Conservation (phyloP, 805 yeast species). For the Yamadazyma akitaensis region DNA sequence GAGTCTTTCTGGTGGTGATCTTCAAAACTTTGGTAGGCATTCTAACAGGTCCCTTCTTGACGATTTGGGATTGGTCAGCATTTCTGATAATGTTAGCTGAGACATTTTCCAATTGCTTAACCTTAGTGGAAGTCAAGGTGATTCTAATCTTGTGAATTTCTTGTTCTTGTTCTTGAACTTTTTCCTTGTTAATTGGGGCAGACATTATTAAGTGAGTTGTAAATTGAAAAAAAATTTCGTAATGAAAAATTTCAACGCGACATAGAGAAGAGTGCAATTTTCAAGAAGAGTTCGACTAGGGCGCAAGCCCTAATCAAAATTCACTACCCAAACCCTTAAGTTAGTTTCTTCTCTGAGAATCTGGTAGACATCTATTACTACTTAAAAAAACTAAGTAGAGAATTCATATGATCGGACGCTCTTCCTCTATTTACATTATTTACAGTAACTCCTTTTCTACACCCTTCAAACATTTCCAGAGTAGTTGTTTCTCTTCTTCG, state of each 20-base stretch:
- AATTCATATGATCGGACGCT: too few relatives aligned
- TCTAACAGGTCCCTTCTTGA: conserved; percentile 99
- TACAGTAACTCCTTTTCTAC: conserved; percentile 47
- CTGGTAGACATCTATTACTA: too few relatives aligned
- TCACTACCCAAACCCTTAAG: too few relatives aligned
- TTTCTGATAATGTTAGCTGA: conserved; percentile 85
- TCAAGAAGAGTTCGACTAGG: background rate
- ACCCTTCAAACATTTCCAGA: conserved; percentile 67
- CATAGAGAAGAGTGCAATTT: conserved; percentile 2
- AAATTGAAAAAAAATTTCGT: conserved; percentile 1
- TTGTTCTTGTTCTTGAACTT: conserved; percentile 79
- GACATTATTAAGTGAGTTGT: conserved; percentile 52
- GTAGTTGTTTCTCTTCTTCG: conserved; percentile 56
- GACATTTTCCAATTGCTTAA: conserved; percentile 96
- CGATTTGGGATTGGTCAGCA: conserved; percentile 77
- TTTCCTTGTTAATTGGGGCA: conserved; percentile 77
- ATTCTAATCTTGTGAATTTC: conserved; percentile 96
- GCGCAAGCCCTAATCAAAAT: conserved; percentile 6
- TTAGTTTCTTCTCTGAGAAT: too few relatives aligned
- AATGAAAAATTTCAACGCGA: conserved; percentile 13
- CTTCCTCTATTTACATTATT: background rate
- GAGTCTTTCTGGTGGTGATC: conserved; percentile 99
- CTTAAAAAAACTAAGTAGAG: too few relatives aligned
- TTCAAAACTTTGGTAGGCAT: conserved; percentile 98
- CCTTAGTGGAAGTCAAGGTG: conserved; percentile 98